These are phyloP conservation scores for Acanthamoeba quina DNA, from an alignment of 208 protist genomes.

Conservation along the genomic window DNA sequence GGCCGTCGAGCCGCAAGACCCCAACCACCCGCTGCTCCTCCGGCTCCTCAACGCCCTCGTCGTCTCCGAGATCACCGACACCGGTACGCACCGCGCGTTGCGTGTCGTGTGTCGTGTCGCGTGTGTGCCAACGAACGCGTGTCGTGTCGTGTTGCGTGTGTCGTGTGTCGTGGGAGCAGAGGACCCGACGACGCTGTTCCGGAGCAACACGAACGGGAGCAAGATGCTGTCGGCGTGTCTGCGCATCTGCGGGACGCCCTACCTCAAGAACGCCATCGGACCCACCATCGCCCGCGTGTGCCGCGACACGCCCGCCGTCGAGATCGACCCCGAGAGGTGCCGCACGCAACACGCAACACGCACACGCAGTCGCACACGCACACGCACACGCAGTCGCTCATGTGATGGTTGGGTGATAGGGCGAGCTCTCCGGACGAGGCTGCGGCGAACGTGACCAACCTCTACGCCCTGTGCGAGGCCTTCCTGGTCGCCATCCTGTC, in stretches of 20 bases:
- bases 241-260: background rate
- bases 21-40: slow-evolving; percentile 37
- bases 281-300: slow-evolving; percentile 8
- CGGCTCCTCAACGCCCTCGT: background rate
- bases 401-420: background rate
- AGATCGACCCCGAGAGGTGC: slow-evolving; percentile 50
- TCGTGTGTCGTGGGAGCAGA: background rate
- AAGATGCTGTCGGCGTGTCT: slow-evolving; percentile 42
- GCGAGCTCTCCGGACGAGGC: background rate
- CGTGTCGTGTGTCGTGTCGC: background rate
- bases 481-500: slow-evolving; percentile 9
- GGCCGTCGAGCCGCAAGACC: background rate
- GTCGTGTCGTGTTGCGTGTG: background rate
- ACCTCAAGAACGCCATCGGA: slow-evolving; percentile 18
- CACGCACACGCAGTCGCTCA: no score
- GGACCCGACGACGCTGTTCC: slow-evolving; percentile 48
- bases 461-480: slow-evolving; percentile 1
- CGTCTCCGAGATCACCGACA: background rate
- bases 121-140: background rate
- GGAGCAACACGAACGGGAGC: slow-evolving; percentile 44
- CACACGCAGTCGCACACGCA: no score
- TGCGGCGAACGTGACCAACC: background rate
- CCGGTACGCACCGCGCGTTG: no score
- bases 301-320: background rate
- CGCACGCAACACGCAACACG: no score